These are phyloP conservation scores for Syzygium oleosum DNA, from an alignment of 345 rosid species.

Conservation along the genomic window DNA sequence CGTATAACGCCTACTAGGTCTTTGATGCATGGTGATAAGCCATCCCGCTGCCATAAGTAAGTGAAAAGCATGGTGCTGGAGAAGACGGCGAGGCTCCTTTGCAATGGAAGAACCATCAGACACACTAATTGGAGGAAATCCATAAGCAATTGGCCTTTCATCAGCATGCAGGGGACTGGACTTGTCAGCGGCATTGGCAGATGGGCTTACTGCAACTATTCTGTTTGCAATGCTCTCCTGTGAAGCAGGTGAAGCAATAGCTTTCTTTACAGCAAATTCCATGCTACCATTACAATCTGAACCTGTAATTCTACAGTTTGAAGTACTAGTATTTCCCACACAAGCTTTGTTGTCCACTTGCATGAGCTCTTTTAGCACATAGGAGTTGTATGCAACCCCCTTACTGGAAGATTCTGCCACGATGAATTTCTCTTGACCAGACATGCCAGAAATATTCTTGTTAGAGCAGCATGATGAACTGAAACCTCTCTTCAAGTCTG, in stretches of 20 bases:
- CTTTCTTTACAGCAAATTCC: slow-evolving; percentile 27
- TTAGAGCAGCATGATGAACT: neutral
- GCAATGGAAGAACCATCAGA: slow-evolving; percentile 22
- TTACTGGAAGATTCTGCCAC: slow-evolving; percentile 53
- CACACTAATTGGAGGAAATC: slow-evolving; percentile 15
- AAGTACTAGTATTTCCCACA: slow-evolving; percentile 16
- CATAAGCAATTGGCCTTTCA: slow-evolving; percentile 19
- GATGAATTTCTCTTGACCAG: slow-evolving; percentile 17
- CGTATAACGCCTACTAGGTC: slow-evolving; percentile 40
- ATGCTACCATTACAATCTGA: slow-evolving; percentile 19
- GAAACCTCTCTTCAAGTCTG: neutral
- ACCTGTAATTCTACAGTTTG: slow-evolving; percentile 13
- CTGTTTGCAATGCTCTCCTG: slow-evolving; percentile 62
- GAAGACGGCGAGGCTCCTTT: slow-evolving; percentile 68
- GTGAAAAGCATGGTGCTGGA: slow-evolving; percentile 39
- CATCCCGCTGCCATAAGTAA: slow-evolving; percentile 58
- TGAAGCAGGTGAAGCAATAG: slow-evolving; percentile 63
- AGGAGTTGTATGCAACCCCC: slow-evolving; percentile 49
- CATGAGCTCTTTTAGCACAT: slow-evolving; percentile 36
- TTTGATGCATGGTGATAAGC: slow-evolving; percentile 47
- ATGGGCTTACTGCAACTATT: slow-evolving; percentile 30
- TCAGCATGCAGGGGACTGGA: slow-evolving; percentile 16
- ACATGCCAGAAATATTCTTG: neutral
- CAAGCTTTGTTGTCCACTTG: slow-evolving; percentile 14
- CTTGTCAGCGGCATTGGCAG: slow-evolving; percentile 20